phyloP scores from a whole-genome alignment of 192 early-diverging fungal species.

The Geranomyces michiganensis region DNA sequence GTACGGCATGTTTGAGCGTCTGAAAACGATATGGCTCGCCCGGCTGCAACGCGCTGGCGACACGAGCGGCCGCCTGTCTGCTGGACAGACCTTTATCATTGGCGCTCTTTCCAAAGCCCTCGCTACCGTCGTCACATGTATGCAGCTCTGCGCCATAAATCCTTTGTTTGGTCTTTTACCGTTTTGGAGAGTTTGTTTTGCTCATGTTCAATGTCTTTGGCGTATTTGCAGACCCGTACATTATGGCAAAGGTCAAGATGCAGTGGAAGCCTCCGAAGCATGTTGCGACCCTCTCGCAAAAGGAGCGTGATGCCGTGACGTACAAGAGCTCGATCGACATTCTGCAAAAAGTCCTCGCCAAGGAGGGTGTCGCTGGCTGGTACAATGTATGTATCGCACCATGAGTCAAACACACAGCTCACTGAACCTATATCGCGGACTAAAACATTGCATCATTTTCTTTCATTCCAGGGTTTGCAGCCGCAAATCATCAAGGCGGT shows the following conservation, averaged over 20 bases:
- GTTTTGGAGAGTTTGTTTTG: too few relatives aligned
- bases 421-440: too few relatives aligned
- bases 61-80: conserved; percentile 52
- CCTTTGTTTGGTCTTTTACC: too few relatives aligned
- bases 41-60: conserved; percentile 6
- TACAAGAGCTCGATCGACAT: conserved; percentile 89
- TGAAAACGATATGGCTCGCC: conserved; percentile 50
- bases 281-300: conserved; percentile 48
- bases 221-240: conserved; percentile 83
- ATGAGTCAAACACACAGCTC: too few relatives aligned
- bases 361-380: conserved; percentile 87
- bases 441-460: conserved; percentile 1
- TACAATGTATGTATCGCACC: conserved; percentile 71
- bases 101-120: conserved; percentile 94
- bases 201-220: conserved; percentile 6
- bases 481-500: conserved; percentile 99
- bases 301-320: conserved; percentile 49
- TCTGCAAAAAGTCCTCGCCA: conserved; percentile 72
- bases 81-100: conserved; percentile 86
- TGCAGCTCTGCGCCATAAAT: not conserved
- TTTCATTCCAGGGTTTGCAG: conserved; percentile 78
- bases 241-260: conserved; percentile 98
- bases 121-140: conserved; percentile 68
- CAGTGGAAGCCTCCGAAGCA: conserved; percentile 67
- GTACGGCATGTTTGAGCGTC: conserved; percentile 89